Percentiles rank a stretch among this genome's conserved stretches.
Evolutionary conservation across 2,329 filamentous ascomycete species (phyloP).

Genomic region (Claviceps capensis): DNA sequence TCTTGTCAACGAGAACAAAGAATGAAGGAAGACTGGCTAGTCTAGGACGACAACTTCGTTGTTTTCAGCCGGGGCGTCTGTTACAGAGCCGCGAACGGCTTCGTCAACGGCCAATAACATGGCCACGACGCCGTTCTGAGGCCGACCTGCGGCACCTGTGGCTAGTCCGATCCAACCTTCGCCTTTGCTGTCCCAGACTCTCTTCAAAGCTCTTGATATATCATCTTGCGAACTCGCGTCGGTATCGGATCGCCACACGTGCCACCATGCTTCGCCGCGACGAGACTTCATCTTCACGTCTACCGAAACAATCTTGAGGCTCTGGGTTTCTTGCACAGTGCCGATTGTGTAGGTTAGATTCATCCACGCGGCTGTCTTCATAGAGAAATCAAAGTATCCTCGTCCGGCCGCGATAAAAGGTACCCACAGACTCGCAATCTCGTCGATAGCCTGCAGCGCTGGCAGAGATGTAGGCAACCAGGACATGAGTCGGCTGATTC

Average conservation of each 20-base stretch:
- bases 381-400: slow-evolving; percentile 35
- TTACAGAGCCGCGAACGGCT: slow-evolving; percentile 23
- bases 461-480: slow-evolving; percentile 49
- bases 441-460: slow-evolving; percentile 46
- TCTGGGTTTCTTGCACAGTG: slow-evolving; percentile 9
- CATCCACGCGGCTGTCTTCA: slow-evolving; percentile 43
- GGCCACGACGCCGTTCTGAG: slow-evolving; percentile 27
- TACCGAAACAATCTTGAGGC: slow-evolving; percentile 28
- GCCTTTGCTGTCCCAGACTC: slow-evolving; percentile 32
- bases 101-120: slow-evolving; percentile 35
- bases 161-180: slow-evolving; percentile 33
- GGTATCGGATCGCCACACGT: slow-evolving; percentile 25
- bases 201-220: slow-evolving; percentile 26
- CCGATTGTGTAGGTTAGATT: slow-evolving; percentile 37
- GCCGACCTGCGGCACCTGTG: slow-evolving; percentile 31
- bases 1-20: background rate
- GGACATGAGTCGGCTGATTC: slow-evolving; percentile 37
- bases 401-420: slow-evolving; percentile 26
- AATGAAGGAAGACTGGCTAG: background rate
- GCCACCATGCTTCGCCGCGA: slow-evolving; percentile 37
- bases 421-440: slow-evolving; percentile 43
- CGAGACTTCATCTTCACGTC: slow-evolving; percentile 37
- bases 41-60: slow-evolving; percentile 8
- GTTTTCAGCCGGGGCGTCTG: background rate
- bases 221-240: slow-evolving; percentile 14